These are phyloP conservation scores for Coemansia sp. DNA, from an alignment of 192 early-diverging fungal species.

Conservation along the genomic window DNA sequence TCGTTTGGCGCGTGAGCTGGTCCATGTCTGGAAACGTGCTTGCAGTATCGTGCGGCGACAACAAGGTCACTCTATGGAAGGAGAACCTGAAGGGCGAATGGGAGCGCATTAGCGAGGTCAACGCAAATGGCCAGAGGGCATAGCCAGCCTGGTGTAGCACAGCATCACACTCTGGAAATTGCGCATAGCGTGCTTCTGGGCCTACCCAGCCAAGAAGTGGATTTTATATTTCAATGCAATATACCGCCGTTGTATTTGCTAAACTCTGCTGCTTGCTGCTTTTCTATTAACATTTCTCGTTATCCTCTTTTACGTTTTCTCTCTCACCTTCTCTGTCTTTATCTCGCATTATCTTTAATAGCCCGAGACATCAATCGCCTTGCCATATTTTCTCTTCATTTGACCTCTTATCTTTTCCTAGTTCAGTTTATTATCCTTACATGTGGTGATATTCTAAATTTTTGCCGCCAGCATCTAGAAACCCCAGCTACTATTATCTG, in stretches of 20 bases:
- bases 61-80: slow-evolving; percentile 96
- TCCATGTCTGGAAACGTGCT: slow-evolving; percentile 90
- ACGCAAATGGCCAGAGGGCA: slow-evolving; percentile 39
- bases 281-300: background rate
- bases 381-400: too few relatives aligned
- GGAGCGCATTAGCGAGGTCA: slow-evolving; percentile 77
- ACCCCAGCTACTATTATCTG: too few relatives aligned
- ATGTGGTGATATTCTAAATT: background rate
- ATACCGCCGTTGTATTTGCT: too few relatives aligned
- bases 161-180: background rate
- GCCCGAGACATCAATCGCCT: too few relatives aligned
- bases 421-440: background rate
- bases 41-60: slow-evolving; percentile 95
- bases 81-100: slow-evolving; percentile 90
- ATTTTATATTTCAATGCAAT: too few relatives aligned
- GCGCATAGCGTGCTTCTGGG: too few relatives aligned
- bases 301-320: background rate
- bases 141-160: slow-evolving; percentile 1
- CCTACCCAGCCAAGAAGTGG: too few relatives aligned
- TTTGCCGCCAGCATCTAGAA: too few relatives aligned
- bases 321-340: background rate
- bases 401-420: background rate
- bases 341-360: background rate
- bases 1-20: slow-evolving; percentile 99
- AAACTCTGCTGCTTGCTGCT: too few relatives aligned